A percentile compares a stretch with the other conserved stretches of the same genome.
Evolutionary conservation across 192 early-diverging fungal genomes (phyloP).

Genomic region (Diversispora eburnea): DNA sequence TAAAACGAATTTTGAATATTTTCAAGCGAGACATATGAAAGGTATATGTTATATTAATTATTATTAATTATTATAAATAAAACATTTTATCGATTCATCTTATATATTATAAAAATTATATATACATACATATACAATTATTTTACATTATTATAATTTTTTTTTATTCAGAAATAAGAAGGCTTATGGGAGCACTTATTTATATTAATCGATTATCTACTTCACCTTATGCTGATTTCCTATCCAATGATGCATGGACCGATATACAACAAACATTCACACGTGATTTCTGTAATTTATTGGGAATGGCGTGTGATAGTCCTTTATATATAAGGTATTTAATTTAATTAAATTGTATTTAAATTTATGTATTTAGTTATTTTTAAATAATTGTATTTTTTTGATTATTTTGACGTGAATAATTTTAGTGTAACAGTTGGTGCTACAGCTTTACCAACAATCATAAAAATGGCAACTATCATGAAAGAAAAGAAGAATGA

Average conservation of each 20-base stretch:
- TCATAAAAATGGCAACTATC: conserved; percentile 85
- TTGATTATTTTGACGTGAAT: neutral
- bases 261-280: conserved; percentile 68
- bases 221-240: conserved; percentile 48
- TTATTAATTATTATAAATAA: no score
- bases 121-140: neutral
- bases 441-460: conserved; percentile 82
- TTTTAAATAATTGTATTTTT: neutral
- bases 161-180: conserved; percentile 43
- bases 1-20: conserved; percentile 61
- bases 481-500: conserved; percentile 84
- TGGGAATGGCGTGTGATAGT: conserved; percentile 66
- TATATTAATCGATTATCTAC: conserved; percentile 33
- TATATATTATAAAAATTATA: no score
- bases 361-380: conserved; percentile 29
- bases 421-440: conserved; percentile 67
- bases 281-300: conserved; percentile 73
- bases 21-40: conserved; percentile 57
- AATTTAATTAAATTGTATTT: conserved; percentile 34
- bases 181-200: conserved; percentile 42
- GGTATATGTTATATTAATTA: conserved; percentile 49
- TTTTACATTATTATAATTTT: neutral
- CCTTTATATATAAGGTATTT: conserved; percentile 67
- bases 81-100: no score
- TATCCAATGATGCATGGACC: conserved; percentile 37